phyloP scores from a whole-genome alignment of 2,329 filamentous ascomycete species.

The Hymenoscyphus fraxineus region DNA sequence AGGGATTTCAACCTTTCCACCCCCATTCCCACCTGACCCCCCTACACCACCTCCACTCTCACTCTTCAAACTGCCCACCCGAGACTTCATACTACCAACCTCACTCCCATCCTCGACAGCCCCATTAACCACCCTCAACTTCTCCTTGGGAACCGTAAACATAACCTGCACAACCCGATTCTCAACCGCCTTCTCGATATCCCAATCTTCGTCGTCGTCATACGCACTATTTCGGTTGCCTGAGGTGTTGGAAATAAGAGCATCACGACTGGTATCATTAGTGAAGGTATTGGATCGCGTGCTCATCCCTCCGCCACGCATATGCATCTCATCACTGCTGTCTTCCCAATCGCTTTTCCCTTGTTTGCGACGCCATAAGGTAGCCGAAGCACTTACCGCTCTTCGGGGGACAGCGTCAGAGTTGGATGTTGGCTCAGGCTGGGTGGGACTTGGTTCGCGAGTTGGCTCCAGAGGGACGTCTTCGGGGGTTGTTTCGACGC shows the following conservation, averaged over 20 bases:
- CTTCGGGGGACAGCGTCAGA: slow-evolving; percentile 37
- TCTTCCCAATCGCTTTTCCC: slow-evolving; percentile 50
- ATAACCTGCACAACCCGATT: slow-evolving; percentile 74
- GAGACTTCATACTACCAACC: slow-evolving; percentile 34
- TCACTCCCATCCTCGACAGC: slow-evolving; percentile 49
- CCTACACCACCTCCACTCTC: slow-evolving; percentile 2
- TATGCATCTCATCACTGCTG: slow-evolving; percentile 22
- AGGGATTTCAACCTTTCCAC: background rate
- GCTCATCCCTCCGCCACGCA: slow-evolving; percentile 2
- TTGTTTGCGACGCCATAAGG: slow-evolving; percentile 46
- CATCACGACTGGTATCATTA: slow-evolving; percentile 7
- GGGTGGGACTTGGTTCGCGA: slow-evolving; percentile 26
- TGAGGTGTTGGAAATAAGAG: background rate
- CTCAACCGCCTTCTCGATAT: slow-evolving; percentile 70
- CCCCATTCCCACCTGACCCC: too few relatives aligned
- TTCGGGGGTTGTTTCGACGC: slow-evolving; percentile 1
- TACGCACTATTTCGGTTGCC: slow-evolving; percentile 24
- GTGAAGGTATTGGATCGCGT: slow-evolving; percentile 25
- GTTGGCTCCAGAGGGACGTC: slow-evolving; percentile 6
- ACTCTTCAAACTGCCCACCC: slow-evolving; percentile 25
- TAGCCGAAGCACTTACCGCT: slow-evolving; percentile 45
- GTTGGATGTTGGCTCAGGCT: slow-evolving; percentile 15
- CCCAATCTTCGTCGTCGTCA: slow-evolving; percentile 56
- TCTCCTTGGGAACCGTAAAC: slow-evolving; percentile 89
- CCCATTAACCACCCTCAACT: slow-evolving; percentile 84